Evolutionary conservation across 441 rosid genomes (phyloP).

Genomic region (Macaranga tanarius): DNA sequence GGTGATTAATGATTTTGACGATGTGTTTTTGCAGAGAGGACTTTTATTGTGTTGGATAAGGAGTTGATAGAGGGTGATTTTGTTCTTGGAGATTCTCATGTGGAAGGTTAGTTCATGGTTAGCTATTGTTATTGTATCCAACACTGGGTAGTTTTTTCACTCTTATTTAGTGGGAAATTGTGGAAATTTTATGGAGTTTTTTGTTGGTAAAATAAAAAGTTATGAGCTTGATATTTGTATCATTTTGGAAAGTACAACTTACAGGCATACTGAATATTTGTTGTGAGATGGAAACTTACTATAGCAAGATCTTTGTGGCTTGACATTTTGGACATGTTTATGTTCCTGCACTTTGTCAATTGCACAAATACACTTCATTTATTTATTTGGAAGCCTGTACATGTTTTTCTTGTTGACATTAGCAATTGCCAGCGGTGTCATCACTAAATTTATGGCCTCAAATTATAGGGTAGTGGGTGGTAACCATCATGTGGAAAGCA

Average conservation of each 20-base stretch:
- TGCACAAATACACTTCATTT: too few relatives aligned
- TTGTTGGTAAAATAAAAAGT: not conserved
- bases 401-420: not conserved
- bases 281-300: not conserved
- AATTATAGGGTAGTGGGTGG: not conserved
- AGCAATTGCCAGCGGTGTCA: too few relatives aligned
- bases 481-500: not conserved
- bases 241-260: not conserved
- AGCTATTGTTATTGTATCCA: not conserved
- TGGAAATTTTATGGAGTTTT: not conserved
- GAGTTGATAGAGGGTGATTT: slow-evolving; percentile 53
- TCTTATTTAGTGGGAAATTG: not conserved
- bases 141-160: not conserved
- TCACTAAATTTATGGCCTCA: too few relatives aligned
- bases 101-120: slow-evolving; percentile 52
- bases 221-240: not conserved
- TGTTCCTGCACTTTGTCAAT: not conserved
- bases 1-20: slow-evolving; percentile 13
- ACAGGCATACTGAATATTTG: not conserved
- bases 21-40: slow-evolving; percentile 55
- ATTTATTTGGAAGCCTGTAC: not conserved
- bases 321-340: not conserved
- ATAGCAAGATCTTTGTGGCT: not conserved
- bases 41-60: slow-evolving; percentile 84
- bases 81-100: slow-evolving; percentile 61